Base-by-base conservation (phyloP, 441 rosid species). In the Populus hybrid region DNA sequence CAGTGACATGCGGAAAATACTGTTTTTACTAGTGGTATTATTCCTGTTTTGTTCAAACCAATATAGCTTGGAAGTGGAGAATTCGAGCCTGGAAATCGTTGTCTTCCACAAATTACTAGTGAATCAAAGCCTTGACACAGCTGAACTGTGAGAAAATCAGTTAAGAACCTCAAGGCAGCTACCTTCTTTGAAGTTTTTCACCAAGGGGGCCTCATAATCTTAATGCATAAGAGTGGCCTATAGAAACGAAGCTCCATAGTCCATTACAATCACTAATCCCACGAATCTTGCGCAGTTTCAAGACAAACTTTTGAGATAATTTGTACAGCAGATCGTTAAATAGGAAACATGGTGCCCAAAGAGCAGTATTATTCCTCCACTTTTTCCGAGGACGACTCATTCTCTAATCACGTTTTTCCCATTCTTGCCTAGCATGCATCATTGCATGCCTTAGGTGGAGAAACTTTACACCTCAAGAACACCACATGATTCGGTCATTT, bases 341-440 rank as follows among this genome's bases (percentile, higher is more conserved):
- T 78, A 21, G 66, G 73, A 61, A 65, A 71, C 6, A 29, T 9
- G 1, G 16, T 26, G 14, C 18, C 33, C 42, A 16, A 40, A 5
- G n/a, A 74, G 18, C 33, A 29, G 64, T 14, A 24, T 56, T 16
- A 3, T 28, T 69, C 26, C 26, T 31, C 31, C 1, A 21, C 59
- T 69, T 50, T 74, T 69, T 45, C 31, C 6, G 9, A 2, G 29
- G 71, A 59, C 24, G 61, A 59, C 40, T 66, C 79, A 66, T 21
- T 69, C 63, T 50, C 20, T 50, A 40, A 28, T 75, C 68, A 76
- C 29, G n/a, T 67, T 64, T 24, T 40, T 24, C 64, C 79, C 16
- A 23, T 66, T 53, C 40, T 73, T 33, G 20, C 31, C 33, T 12
- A 21, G 4, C 61, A 40, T 70, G 59, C 61, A 70, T 42, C 53